A percentile compares a stretch with the other conserved stretches of the same genome.
Conservation (phyloP, 352 stramenopile species). For the Phytophthora vignae region DNA sequence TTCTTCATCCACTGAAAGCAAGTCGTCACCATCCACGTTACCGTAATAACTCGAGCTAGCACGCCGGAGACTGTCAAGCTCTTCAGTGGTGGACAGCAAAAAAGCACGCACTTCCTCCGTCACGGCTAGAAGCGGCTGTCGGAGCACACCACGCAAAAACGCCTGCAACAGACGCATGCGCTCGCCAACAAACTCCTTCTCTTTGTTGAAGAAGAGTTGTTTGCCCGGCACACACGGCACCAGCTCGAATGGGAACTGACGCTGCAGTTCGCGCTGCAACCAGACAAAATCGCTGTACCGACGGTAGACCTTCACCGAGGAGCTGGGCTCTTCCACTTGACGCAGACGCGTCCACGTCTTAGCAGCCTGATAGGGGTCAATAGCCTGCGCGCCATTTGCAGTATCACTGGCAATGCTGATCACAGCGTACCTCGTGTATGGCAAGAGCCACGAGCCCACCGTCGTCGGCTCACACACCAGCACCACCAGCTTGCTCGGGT, state of each 20-base stretch:
- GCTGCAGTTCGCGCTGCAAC: conserved; percentile 73
- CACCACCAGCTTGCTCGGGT: conserved; percentile 83
- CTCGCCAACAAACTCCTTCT: conserved; percentile 87
- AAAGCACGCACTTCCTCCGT: conserved; percentile 81
- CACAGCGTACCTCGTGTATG: conserved; percentile 86
- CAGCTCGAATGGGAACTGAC: conserved; percentile 77
- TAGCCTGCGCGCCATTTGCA: conserved; percentile 38
- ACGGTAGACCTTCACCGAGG: conserved; percentile 85
- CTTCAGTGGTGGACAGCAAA: conserved; percentile 81
- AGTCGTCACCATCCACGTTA: conserved; percentile 52
- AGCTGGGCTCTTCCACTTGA: conserved; percentile 75
- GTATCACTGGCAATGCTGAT: conserved; percentile 80
- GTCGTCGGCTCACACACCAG: conserved; percentile 83
- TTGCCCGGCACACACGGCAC: conserved; percentile 81
- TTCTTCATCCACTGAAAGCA: conserved; percentile 53
- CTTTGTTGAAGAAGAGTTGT: conserved; percentile 86
- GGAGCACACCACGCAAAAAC: conserved; percentile 79
- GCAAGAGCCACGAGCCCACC: conserved; percentile 84
- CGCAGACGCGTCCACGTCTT: conserved; percentile 82
- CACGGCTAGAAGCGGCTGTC: conserved; percentile 67
- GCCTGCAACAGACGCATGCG: conserved; percentile 85
- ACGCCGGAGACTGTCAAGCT: conserved; percentile 76
- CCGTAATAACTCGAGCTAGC: conserved; percentile 49
- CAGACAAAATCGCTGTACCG: conserved; percentile 90
- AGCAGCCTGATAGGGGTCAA: conserved; percentile 75